Evolutionary conservation across 2,329 filamentous ascomycete genomes (phyloP), one percentile per base, ranked within the genome.

Genomic region (Macrophomina phaseolina): DNA sequence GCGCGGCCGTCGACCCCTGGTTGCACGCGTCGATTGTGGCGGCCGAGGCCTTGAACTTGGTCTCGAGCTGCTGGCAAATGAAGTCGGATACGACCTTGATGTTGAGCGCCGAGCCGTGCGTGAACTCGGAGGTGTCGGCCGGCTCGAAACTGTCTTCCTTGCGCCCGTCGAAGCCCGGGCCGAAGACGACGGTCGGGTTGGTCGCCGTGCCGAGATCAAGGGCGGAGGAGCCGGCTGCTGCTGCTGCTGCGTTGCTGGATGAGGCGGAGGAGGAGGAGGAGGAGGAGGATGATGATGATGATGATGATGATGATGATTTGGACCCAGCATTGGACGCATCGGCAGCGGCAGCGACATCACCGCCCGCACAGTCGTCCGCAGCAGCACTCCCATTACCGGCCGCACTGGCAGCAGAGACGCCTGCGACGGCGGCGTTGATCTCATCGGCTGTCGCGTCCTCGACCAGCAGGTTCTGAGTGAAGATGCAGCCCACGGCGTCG

Each of bases 401-500:
- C 12, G 71, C 72, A 12, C 68, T 70, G 5, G 70, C 68, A 32
- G 65, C 69, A 3, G 58, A 73, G 5, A 70, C 72, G 68, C 73
- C 81, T 32, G 79, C 78, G 42, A 83, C 83, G 5, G 84, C 85
- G 8, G 82, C 79, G 11, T 75, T 70, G 68, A 87, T 83, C 75
- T 88, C 85, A 4, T 78, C 84, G 12, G 80, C 78, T 0, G 81
- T 83, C 28, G 84, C 83, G 68, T 87, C 86, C 38, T 86, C 77
- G 6, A 87, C 84, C 11, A 87, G 79, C 5, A 87, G 80, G 16
- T 80, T 79, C 68, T 83, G 74, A 6, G 81, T 80, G 72, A 85
- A 86, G 73, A 88, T 87, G 72, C 86, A 88, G 7, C 86, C 86
- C 3, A 77, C 76, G 2, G 78, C 72, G 67, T 86, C 83, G 55